Percentiles rank a stretch among this genome's conserved stretches.
phyloP scores from a whole-genome alignment of 2,329 filamentous ascomycete genomes.

The Thielaviopsis euricoi region DNA sequence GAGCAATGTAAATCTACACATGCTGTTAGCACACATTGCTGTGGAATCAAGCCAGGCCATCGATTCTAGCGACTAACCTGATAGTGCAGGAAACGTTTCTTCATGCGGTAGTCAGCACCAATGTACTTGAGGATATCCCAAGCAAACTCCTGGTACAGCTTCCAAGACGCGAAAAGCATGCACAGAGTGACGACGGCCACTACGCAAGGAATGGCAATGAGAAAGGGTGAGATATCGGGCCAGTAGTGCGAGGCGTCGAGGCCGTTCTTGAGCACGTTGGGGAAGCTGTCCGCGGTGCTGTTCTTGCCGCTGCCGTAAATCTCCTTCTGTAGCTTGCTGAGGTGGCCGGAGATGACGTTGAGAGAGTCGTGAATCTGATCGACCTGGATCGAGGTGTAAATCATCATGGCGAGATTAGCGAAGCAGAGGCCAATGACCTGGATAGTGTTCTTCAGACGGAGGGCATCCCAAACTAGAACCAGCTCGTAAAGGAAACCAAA shows the following conservation, averaged over 20 bases:
- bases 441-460: slow-evolving; percentile 93
- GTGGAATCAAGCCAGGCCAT: not conserved
- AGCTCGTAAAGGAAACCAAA: slow-evolving; percentile 93
- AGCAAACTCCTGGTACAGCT: slow-evolving; percentile 94
- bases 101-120: slow-evolving; percentile 90
- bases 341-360: slow-evolving; percentile 8
- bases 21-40: not conserved
- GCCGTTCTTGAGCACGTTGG: slow-evolving; percentile 17
- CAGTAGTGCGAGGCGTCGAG: slow-evolving; percentile 42
- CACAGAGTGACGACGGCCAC: slow-evolving; percentile 59
- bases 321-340: not conserved
- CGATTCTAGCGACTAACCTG: slow-evolving; percentile 45
- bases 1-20: slow-evolving; percentile 81
- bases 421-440: slow-evolving; percentile 90
- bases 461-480: slow-evolving; percentile 78
- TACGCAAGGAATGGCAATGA: slow-evolving; percentile 73
- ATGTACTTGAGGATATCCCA: slow-evolving; percentile 99
- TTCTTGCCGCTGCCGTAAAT: slow-evolving; percentile 4
- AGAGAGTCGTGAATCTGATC: slow-evolving; percentile 76
- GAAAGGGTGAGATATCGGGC: slow-evolving; percentile 51
- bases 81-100: slow-evolving; percentile 88
- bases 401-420: slow-evolving; percentile 78
- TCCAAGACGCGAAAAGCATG: slow-evolving; percentile 72
- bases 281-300: slow-evolving; percentile 13
- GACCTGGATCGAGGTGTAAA: slow-evolving; percentile 86